Percentiles rank a stretch among this genome's conserved stretches.
Conservation (phyloP, 208 protist species). For the Sergeia podlipaevii region DNA sequence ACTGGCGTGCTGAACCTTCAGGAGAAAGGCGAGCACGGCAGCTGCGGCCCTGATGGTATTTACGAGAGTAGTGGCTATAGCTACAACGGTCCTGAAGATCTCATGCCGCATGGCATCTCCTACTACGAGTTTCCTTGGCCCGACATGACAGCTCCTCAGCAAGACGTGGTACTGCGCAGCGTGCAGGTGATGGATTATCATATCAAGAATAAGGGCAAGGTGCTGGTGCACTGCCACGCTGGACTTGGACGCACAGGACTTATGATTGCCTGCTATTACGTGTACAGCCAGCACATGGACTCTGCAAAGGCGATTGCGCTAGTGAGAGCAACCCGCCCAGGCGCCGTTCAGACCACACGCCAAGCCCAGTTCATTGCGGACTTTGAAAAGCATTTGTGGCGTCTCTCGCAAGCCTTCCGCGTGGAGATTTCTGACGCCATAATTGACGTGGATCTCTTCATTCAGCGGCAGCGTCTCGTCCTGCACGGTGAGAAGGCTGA, state of each 20-base stretch:
- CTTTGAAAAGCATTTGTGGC: constrained; percentile 87
- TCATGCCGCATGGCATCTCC: constrained; percentile 82
- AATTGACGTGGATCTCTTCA: constrained; percentile 70
- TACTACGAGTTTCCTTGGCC: constrained; percentile 92
- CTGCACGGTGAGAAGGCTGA: constrained; percentile 83
- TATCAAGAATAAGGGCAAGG: constrained; percentile 78
- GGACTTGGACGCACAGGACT: constrained; percentile 89
- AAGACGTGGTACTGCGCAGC: constrained; percentile 85
- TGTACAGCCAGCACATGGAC: constrained; percentile 77
- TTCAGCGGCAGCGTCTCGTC: constrained; percentile 71
- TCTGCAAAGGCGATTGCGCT: constrained; percentile 69
- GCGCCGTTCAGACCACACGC: constrained; percentile 81
- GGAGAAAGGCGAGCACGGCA: constrained; percentile 90
- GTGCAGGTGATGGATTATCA: constrained; percentile 92
- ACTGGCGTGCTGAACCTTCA: constrained; percentile 88
- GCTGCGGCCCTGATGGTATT: constrained; percentile 85
- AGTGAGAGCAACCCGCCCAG: constrained; percentile 62
- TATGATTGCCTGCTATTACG: constrained; percentile 90
- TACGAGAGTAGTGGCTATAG: constrained; percentile 86
- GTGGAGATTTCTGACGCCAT: constrained; percentile 73
- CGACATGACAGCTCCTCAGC: constrained; percentile 88
- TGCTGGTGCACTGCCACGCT: constrained; percentile 92
- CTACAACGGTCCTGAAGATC: constrained; percentile 82
- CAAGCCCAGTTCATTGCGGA: constrained; percentile 83
- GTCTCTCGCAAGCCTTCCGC: constrained; percentile 74